These are phyloP conservation scores for Neurospora terricola DNA, from an alignment of 495 filamentous ascomycete species.

Conservation along the genomic window DNA sequence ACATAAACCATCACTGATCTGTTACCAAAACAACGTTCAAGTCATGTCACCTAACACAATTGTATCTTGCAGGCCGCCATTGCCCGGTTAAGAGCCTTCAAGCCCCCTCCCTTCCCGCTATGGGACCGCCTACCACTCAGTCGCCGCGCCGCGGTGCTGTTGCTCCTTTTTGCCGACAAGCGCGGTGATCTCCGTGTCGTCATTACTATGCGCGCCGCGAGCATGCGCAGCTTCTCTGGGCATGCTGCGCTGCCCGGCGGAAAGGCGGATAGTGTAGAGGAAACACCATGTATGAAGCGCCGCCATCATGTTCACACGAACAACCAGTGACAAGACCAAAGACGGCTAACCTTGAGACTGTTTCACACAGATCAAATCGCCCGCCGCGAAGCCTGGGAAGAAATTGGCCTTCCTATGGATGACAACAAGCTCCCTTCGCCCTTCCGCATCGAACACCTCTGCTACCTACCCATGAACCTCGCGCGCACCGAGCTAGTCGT, in stretches of 20 bases:
- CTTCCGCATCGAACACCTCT: slow-evolving; percentile 75
- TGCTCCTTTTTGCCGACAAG: slow-evolving; percentile 75
- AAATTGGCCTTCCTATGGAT: slow-evolving; percentile 74
- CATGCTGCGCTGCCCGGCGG: slow-evolving; percentile 86
- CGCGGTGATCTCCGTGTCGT: slow-evolving; percentile 70
- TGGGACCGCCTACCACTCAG: slow-evolving; percentile 55
- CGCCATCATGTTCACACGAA: slow-evolving; percentile 36
- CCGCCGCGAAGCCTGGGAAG: slow-evolving; percentile 78
- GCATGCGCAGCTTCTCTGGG: slow-evolving; percentile 54
- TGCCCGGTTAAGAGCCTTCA: slow-evolving; percentile 62
- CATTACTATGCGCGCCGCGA: slow-evolving; percentile 74
- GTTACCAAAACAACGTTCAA: slow-evolving; percentile 1
- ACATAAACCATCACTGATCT: background rate
- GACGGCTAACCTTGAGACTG: slow-evolving; percentile 2
- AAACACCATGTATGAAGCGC: slow-evolving; percentile 38
- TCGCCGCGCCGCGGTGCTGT: slow-evolving; percentile 70
- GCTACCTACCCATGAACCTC: slow-evolving; percentile 68
- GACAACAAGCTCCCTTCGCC: slow-evolving; percentile 51
- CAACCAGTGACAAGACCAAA: background rate
- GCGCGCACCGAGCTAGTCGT: slow-evolving; percentile 75
- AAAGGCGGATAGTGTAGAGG: slow-evolving; percentile 39
- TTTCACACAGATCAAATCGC: slow-evolving; percentile 63
- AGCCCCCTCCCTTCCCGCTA: slow-evolving; percentile 43
- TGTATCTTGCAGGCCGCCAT: slow-evolving; percentile 52
- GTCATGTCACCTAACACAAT: background rate